phyloP scores from a whole-genome alignment of 306 rosid genomes.

The Psophocarpus tetragonolobus region DNA sequence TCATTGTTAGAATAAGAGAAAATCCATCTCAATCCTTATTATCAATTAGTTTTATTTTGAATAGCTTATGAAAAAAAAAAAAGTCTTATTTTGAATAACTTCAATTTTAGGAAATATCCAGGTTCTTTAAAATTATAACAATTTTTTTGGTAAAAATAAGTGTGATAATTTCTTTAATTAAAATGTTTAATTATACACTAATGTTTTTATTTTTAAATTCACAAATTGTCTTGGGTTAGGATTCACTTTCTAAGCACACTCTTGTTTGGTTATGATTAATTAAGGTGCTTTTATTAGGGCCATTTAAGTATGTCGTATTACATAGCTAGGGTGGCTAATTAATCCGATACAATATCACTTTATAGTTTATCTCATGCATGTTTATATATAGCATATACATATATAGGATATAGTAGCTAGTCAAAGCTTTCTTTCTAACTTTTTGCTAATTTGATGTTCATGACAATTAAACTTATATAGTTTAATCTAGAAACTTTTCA shows the following conservation, averaged over 20 bases:
- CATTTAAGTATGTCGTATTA: not conserved
- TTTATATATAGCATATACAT: not conserved
- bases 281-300: not conserved
- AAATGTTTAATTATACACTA: too few relatives aligned
- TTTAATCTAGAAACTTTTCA: conserved; percentile 33
- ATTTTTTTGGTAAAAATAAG: not conserved
- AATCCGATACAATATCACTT: not conserved
- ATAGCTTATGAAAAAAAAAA: too few relatives aligned
- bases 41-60: not conserved
- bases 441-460: not conserved
- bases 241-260: not conserved
- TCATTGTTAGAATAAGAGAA: not conserved
- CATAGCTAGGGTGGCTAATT: not conserved
- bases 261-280: not conserved
- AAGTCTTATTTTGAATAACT: not conserved
- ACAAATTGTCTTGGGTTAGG: not conserved
- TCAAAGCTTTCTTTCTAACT: not conserved
- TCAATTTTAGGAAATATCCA: not conserved
- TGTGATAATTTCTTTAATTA: too few relatives aligned
- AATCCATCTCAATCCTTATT: not conserved
- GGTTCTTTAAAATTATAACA: too few relatives aligned
- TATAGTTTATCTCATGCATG: not conserved
- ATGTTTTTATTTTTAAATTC: not conserved
- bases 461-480: not conserved
- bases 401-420: too few relatives aligned